These are phyloP conservation scores for Oryza rufipogon DNA, from an alignment of 176 grass and related monocot species.

Conservation along the genomic window DNA sequence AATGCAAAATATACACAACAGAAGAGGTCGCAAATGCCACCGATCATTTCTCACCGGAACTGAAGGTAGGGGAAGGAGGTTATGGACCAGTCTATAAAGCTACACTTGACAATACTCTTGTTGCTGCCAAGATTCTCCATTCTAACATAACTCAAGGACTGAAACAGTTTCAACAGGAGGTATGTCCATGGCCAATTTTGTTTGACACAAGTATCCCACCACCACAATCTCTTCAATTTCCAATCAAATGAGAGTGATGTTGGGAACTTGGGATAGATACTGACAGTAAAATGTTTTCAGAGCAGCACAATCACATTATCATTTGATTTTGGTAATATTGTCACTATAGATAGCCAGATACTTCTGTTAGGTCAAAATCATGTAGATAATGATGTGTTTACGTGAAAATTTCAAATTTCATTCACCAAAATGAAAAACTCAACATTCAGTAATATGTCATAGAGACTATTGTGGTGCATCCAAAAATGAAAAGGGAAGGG, in stretches of 20 bases:
- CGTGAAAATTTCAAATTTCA: neutral
- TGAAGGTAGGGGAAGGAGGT: slow-evolving; percentile 83
- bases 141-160: slow-evolving; percentile 75
- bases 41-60: slow-evolving; percentile 49
- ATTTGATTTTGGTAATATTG: neutral
- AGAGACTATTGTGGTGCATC: neutral
- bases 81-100: slow-evolving; percentile 91
- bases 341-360: neutral
- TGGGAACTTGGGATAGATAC: neutral
- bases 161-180: slow-evolving; percentile 92
- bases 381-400: neutral
- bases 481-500: neutral
- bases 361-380: neutral
- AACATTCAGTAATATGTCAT: neutral
- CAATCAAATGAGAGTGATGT: neutral
- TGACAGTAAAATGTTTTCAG: neutral
- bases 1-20: slow-evolving; percentile 54
- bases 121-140: slow-evolving; percentile 73
- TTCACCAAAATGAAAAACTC: neutral
- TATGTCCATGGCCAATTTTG: slow-evolving; percentile 36
- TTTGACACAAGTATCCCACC: slow-evolving; percentile 13
- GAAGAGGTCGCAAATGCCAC: slow-evolving; percentile 61
- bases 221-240: slow-evolving; percentile 26
- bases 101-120: slow-evolving; percentile 60
- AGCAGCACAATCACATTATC: neutral